These are phyloP conservation scores for Cyberlindnera mrakii DNA, from an alignment of 805 yeast species.

Conservation along the genomic window DNA sequence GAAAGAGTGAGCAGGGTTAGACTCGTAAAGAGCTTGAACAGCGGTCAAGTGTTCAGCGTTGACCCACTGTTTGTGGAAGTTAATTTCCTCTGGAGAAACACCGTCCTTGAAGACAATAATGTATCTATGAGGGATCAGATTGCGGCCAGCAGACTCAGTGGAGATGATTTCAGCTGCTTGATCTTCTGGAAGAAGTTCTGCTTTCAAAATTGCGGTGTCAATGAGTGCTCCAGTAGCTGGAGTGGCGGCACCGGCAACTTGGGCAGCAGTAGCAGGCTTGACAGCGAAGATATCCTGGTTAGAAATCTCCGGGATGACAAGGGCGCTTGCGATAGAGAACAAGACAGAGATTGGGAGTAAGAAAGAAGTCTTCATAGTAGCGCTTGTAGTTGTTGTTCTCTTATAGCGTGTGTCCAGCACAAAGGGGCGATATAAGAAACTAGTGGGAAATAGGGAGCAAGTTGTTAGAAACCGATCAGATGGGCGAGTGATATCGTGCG, in stretches of 20 bases:
- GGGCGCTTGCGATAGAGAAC: conserved; percentile 38
- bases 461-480: not conserved
- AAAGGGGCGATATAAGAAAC: too few species aligned
- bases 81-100: conserved; percentile 44
- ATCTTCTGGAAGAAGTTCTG: conserved; percentile 12
- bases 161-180: conserved; percentile 40
- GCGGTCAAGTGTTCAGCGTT: conserved; percentile 43
- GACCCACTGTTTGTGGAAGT: conserved; percentile 66
- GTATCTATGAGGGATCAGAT: conserved; percentile 66
- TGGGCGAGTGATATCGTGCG: too few species aligned
- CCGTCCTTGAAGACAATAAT: conserved; percentile 78
- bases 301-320: conserved; percentile 57
- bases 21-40: conserved; percentile 30
- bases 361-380: conserved; percentile 13
- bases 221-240: conserved; percentile 14
- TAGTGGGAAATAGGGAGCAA: not conserved
- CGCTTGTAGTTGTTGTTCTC: not conserved
- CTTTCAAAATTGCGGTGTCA: conserved; percentile 12
- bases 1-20: conserved; percentile 31
- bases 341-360: conserved; percentile 30
- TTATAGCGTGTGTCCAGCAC: too few species aligned
- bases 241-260: conserved; percentile 6
- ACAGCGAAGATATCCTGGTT: conserved; percentile 32
- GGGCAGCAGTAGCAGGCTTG: conserved; percentile 8
- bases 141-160: conserved; percentile 35